These are phyloP conservation scores for Aspergillus sp. DNA, from an alignment of 2,329 filamentous ascomycete species.

Conservation along the genomic window DNA sequence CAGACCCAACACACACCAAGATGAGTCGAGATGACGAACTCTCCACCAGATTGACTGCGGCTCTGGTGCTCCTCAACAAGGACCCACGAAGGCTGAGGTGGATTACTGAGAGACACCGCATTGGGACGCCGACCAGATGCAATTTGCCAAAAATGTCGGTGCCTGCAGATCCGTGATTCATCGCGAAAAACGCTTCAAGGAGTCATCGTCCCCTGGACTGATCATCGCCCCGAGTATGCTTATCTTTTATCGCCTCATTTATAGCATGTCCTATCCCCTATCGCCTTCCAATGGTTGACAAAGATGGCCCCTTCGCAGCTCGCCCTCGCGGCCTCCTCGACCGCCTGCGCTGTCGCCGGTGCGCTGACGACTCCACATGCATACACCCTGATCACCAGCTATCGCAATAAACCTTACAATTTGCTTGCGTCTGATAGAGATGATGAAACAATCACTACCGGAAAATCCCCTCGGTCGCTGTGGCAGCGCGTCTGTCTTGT, in stretches of 20 bases:
- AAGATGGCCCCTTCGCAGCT: not conserved
- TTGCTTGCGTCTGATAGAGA: not conserved
- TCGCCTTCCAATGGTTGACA: not conserved
- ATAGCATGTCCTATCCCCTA: not conserved
- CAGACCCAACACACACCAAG: no score
- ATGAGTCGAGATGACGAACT: no score
- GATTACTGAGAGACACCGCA: no score
- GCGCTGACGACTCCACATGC: constrained; percentile 4
- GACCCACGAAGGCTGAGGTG: no score
- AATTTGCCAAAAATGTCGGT: not conserved
- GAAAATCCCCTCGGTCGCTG: not conserved
- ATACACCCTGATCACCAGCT: not conserved
- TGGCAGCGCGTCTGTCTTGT: constrained; percentile 6
- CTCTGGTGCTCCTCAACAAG: no score
- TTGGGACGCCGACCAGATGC: no score
- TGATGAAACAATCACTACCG: not conserved
- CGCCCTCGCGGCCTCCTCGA: not conserved
- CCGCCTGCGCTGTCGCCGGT: not conserved
- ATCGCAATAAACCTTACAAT: not conserved
- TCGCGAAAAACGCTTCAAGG: not conserved
- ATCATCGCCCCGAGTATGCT: not conserved
- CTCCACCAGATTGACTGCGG: no score
- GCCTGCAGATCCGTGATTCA: not conserved
- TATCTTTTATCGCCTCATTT: not conserved
- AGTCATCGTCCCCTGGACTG: not conserved